Conservation (phyloP, 1,284 basidiomycete genomes). For the Amylostereum chailletii region DNA sequence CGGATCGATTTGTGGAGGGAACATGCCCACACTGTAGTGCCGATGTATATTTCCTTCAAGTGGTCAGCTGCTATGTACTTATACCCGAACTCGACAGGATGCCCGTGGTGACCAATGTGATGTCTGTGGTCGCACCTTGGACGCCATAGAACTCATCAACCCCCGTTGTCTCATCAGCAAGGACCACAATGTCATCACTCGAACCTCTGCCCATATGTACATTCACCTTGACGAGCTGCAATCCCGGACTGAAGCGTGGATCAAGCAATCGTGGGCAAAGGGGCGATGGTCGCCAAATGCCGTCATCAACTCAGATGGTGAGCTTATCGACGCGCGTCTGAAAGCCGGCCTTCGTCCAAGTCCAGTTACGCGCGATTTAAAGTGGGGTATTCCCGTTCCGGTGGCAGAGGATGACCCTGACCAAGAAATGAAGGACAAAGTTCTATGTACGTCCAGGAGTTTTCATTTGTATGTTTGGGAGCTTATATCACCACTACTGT, state of each 20-base stretch:
- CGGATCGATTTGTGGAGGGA: conserved; percentile 93
- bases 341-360: conserved; percentile 84
- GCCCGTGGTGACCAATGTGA: conserved; percentile 99
- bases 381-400: conserved; percentile 95
- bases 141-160: conserved; percentile 88
- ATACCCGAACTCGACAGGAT: conserved; percentile 44
- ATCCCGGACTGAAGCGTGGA: conserved; percentile 82
- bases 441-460: conserved; percentile 68
- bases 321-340: conserved; percentile 87
- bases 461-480: conserved; percentile 2
- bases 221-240: conserved; percentile 83
- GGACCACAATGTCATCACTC: conserved; percentile 68
- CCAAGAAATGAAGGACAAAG: conserved; percentile 86
- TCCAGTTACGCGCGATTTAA: conserved; percentile 89
- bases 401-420: conserved; percentile 64
- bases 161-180: conserved; percentile 92
- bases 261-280: conserved; percentile 68
- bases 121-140: conserved; percentile 86
- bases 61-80: background rate
- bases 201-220: conserved; percentile 91
- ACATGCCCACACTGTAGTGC: conserved; percentile 87
- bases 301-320: conserved; percentile 80
- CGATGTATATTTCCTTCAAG: conserved; percentile 38
- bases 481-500: conserved; percentile 7
- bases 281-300: conserved; percentile 93